Base-by-base conservation (phyloP, 192 early-diverging fungal species). In the Chytriomyces sp. region DNA sequence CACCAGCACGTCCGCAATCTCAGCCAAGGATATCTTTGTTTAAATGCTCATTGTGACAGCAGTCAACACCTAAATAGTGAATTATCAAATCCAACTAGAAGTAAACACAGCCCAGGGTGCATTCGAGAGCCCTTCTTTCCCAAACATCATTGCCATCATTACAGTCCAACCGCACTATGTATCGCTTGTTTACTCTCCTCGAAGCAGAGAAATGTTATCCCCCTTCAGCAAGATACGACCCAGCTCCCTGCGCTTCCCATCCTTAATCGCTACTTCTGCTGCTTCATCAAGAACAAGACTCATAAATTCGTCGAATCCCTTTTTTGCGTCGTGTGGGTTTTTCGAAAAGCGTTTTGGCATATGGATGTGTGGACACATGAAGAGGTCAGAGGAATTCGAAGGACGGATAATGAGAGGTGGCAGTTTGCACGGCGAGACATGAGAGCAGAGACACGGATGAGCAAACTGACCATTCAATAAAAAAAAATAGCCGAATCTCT, bases 301-400 rank as follows among this genome's bases (percentile, higher is more conserved):
- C 95, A 98, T 97, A 82, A 98, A 98, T 81, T 98, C 97, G 81
- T 98, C 97, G 81, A 98, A 97, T 45, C 97, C 97, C 96, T 96
- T 85, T n/a, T 53, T 18, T 53, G 46, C 69, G 43, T n/a, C 44
- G 20, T 57, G 11, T 65, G 35, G 35, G 35, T 35, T 35, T 35
- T 35, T n/a, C 24, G 45, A n/a, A 24, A 50, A 65, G 18, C 28
- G 24, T 23, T 65, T 28, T 50, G 18, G 24, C 43, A 69, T 3
- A n/a, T 47, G 18, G 2, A 13, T 1, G 67, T 45, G 18, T 65
- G 13, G 16, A 65, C 13, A 16, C 16, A 18, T 43, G 13, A 20
- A 18, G 64, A 65, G 16, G 2, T 23, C 64, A 23, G 24, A 65
- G 1, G 3, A 28, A 65, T 23, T 13, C 20, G 35, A 28, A 4